These are phyloP conservation scores for Leptographium wingfieldii DNA, from an alignment of 2,329 filamentous ascomycete genomes.

Conservation along the genomic window DNA sequence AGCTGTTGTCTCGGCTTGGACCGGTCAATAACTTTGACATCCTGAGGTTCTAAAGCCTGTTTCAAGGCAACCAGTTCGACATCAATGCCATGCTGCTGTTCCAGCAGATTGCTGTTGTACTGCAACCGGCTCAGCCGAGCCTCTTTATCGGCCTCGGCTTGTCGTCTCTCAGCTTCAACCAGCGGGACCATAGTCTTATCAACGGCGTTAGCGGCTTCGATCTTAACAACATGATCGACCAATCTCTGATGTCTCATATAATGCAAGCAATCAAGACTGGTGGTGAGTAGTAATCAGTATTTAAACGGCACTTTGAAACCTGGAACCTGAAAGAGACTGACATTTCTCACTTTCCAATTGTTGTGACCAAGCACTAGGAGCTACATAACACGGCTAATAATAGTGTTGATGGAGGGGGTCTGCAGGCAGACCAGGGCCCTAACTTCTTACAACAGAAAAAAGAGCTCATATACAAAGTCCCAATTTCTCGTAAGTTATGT, in stretches of 20 bases:
- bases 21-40: slow-evolving; percentile 34
- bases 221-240: slow-evolving; percentile 14
- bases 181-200: slow-evolving; percentile 13
- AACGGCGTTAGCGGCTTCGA: slow-evolving; percentile 17
- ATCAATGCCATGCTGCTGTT: slow-evolving; percentile 11
- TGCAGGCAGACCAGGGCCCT: neutral
- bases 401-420: neutral
- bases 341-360: neutral
- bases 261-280: slow-evolving; percentile 10
- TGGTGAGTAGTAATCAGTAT: neutral
- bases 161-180: slow-evolving; percentile 14
- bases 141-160: slow-evolving; percentile 19
- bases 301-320: too few relatives aligned
- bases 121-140: slow-evolving; percentile 17
- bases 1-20: slow-evolving; percentile 28
- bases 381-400: neutral
- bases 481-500: neutral
- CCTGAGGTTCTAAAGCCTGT: slow-evolving; percentile 27
- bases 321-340: too few relatives aligned
- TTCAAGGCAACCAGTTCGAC: slow-evolving; percentile 10
- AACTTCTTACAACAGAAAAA: neutral
- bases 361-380: neutral
- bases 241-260: slow-evolving; percentile 14
- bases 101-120: slow-evolving; percentile 13
- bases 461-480: neutral